phyloP scores from a whole-genome alignment of 2,329 filamentous ascomycete species.

The Tolypocladium sp. region DNA sequence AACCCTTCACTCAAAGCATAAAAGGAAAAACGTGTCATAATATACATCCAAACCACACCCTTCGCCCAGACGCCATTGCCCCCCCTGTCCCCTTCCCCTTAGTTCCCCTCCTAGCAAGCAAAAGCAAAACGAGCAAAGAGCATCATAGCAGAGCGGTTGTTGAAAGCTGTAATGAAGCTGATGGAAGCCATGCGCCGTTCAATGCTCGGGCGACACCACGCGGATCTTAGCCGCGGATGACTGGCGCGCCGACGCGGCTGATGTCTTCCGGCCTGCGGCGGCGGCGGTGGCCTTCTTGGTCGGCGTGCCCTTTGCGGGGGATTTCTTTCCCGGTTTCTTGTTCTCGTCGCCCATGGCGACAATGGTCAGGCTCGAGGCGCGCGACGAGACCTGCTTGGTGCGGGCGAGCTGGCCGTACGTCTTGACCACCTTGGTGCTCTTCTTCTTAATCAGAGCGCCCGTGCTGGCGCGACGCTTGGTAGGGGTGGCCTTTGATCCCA shows the following conservation, averaged over 20 bases:
- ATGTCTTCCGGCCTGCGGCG: not conserved
- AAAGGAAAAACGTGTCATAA: not conserved
- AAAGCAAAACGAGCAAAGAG: not conserved
- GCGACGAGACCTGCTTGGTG: constrained; percentile 3
- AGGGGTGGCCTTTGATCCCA: constrained; percentile 16
- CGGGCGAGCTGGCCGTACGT: constrained; percentile 5
- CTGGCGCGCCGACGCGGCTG: not conserved
- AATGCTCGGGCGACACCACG: not conserved
- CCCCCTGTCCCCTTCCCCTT: not conserved
- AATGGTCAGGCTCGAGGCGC: constrained; percentile 9
- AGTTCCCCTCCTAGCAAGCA: not conserved
- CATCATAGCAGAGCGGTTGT: not conserved
- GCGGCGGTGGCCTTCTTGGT: not conserved
- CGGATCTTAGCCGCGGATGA: constrained; percentile 7
- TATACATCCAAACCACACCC: not conserved
- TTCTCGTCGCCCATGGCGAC: constrained; percentile 5
- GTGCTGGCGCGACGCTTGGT: constrained; percentile 16
- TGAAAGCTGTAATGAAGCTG: not conserved
- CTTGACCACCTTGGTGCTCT: constrained; percentile 11
- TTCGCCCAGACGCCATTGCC: not conserved
- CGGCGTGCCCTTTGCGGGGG: not conserved
- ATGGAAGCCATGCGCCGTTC: not conserved
- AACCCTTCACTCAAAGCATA: not conserved
- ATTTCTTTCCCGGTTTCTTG: not conserved
- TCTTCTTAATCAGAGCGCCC: constrained; percentile 18